Base-by-base conservation (phyloP, 495 filamentous ascomycete species). In the Jackrogersella minutella region DNA sequence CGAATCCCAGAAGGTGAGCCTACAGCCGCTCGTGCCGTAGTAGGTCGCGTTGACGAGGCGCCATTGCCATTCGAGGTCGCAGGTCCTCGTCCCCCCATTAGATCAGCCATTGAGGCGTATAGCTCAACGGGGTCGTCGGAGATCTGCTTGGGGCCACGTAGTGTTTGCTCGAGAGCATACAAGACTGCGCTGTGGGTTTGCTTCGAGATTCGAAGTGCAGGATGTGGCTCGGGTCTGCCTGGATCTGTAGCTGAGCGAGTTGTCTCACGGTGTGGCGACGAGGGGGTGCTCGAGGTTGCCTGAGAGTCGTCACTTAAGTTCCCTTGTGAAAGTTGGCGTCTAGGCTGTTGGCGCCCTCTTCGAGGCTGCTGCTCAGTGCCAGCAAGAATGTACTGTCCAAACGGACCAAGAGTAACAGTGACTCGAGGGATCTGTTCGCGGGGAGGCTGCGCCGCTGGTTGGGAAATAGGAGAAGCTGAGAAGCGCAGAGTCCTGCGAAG, bases 51-150 rank as follows among this genome's bases (percentile, higher is more conserved):
- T 3, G 73, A 61, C 70, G 69, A 84, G 76, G 71, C 79, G 80
- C 66, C 75, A 69, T 81, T 79, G 63, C 80, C 81, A 64, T 83
- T 83, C 61, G 80, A 78, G 46, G 77, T 77, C 76, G 75, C 72
- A 58, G 80, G 77, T 47, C 72, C 73, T 73, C 79, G 77, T 61
- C 85, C 85, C 70, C 83, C 83, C 73, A 85, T 81, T 71, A 96
- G 80, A 77, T 96, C 91, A 68, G 95, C 89, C 95, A 99, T 98
- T 66, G 88, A 86, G 70, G 94, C 93, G 89, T 93, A 92, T 83
- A 94, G 88, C 82, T 99, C 95, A 54, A 89, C 85, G 40, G 86
- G 82, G 74, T 96, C 93, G 13, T 91, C 84, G 3, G 93, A 93
- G 78, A 99, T 95, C 9, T 87, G 83, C 58, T 93, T 84, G 1